Evolutionary conservation across 495 filamentous ascomycete genomes (phyloP).

Genomic region (Penicillium pulvis): DNA sequence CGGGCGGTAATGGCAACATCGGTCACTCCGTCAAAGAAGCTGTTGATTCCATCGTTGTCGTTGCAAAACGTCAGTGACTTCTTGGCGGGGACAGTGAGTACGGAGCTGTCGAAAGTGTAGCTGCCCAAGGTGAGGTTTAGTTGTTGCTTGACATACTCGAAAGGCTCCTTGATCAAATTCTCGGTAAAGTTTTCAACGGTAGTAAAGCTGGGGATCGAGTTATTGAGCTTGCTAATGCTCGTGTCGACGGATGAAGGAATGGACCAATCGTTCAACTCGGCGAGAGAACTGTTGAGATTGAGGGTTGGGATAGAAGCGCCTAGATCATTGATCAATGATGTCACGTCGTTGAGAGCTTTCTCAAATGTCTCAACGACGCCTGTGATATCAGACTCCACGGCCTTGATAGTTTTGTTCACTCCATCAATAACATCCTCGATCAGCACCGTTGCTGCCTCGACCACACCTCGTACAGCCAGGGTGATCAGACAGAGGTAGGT

Average conservation of each 20-base stretch:
- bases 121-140: constrained; percentile 65
- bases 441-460: constrained; percentile 67
- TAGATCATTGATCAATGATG: constrained; percentile 44
- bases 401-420: constrained; percentile 71
- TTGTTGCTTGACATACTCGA: constrained; percentile 70
- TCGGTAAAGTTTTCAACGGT: constrained; percentile 78
- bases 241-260: constrained; percentile 65
- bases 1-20: constrained; percentile 61
- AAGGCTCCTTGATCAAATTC: constrained; percentile 71
- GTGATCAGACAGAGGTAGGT: constrained; percentile 88
- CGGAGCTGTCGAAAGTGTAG: constrained; percentile 73
- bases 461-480: constrained; percentile 73
- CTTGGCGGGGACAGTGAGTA: constrained; percentile 81
- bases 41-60: constrained; percentile 76
- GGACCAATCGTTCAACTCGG: constrained; percentile 66
- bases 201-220: constrained; percentile 77
- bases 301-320: constrained; percentile 51
- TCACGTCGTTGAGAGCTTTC: constrained; percentile 60
- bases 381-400: constrained; percentile 50
- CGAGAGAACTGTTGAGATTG: constrained; percentile 60
- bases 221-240: constrained; percentile 68
- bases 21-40: constrained; percentile 78
- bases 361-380: constrained; percentile 46
- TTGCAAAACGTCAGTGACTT: constrained; percentile 85
- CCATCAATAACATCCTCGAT: constrained; percentile 70